A percentile compares a stretch with the other conserved stretches of the same genome.
Conservation (phyloP, 305 asterid species). For the Fraxinus platypoda region DNA sequence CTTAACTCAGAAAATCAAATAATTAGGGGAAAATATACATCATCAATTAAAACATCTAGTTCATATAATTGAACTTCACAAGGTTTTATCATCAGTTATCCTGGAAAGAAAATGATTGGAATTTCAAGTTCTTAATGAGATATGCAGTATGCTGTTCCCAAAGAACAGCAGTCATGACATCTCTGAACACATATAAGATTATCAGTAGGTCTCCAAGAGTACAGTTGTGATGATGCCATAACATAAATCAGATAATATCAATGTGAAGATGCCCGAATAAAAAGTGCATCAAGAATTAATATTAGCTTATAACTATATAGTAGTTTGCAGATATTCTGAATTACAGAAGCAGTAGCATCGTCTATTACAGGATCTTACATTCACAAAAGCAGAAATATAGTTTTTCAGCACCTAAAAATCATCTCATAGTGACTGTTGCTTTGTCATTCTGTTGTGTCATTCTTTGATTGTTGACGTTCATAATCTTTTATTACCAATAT, state of each 20-base stretch:
- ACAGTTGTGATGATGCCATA: background rate
- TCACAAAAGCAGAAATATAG: background rate
- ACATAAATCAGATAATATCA: background rate
- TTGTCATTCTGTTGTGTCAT: background rate
- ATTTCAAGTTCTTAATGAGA: background rate
- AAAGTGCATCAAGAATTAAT: background rate
- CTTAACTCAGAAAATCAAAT: constrained; percentile 29
- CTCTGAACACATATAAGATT: background rate
- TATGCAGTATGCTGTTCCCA: background rate
- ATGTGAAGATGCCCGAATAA: background rate
- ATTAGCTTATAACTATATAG: background rate
- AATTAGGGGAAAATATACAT: background rate
- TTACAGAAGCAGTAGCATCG: background rate
- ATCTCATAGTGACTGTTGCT: background rate
- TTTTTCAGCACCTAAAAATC: background rate
- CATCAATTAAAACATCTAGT: background rate
- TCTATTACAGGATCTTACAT: background rate
- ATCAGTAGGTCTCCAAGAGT: background rate
- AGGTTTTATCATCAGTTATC: background rate
- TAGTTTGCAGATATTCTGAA: background rate
- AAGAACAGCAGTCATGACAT: background rate
- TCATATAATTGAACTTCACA: background rate
- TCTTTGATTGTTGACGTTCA: background rate
- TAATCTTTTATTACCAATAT: background rate
- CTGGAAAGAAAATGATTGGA: background rate